Base-by-base conservation (phyloP, 116 monocot genomes). In the Papilionanthe hybrid region DNA sequence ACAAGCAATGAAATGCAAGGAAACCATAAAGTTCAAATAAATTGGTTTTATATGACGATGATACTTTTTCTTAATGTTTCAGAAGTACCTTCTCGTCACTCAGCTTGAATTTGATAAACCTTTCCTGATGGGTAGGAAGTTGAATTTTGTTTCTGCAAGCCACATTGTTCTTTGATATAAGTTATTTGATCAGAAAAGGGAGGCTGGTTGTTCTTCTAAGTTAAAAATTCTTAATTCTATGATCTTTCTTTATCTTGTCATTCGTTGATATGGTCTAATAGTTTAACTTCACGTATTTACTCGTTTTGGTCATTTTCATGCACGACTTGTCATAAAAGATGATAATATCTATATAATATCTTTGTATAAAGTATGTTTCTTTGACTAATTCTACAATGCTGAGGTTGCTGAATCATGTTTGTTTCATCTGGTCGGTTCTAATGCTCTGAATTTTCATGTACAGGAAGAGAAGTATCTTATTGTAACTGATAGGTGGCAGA, bases 401-500 rank as follows among this genome's bases (percentile, higher is more conserved):
- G 10, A 28, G 7, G 23, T 12, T 27, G 28, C 10, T 9, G 67
- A 69, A 69, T 69, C 69, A 5, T 69, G 69, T 17, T 69, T 69
- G 32, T 37, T 69, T 17, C 37, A 12, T 69, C 37, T 69, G 69
- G 69, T 69, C 37, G 69, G 42, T 77, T 15, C 30, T 84, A 20
- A 67, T 44, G 49, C 25, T 37, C 18, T 19, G 44, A 75, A 49
- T 49, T 73, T 29, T 79, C 3, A 6, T 66, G 8, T 81, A n/a
- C 85, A 93, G 96, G 77, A 94, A 84, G 92, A 86, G 25, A 91
- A 84, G 80, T 97, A 94, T 79, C 83, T 87, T 43, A 91, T 97
- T 85, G 97, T 92, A 22, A 97, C 94, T 32, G 92, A 97, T 79
- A 91, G 97, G 73, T 97, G 97, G 97, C 92, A 97, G 76, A 97